phyloP scores from a whole-genome alignment of 768 basidiomycete genomes.

The Naganishia onofrii region DNA sequence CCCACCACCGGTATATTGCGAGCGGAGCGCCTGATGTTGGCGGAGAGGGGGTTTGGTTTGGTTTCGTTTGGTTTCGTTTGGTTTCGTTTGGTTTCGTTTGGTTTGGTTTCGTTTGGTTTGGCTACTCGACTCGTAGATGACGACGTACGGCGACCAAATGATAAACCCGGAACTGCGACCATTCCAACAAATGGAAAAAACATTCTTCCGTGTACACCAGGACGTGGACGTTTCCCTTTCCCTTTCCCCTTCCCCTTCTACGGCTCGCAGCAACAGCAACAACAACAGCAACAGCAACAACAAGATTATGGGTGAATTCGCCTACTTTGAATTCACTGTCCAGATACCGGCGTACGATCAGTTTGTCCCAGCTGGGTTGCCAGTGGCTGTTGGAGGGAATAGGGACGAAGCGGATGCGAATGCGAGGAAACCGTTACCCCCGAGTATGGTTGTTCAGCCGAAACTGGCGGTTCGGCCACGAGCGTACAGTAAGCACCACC shows the following conservation, averaged over 20 bases:
- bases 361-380: background rate
- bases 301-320: background rate
- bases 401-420: background rate
- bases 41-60: too few relatives aligned
- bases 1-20: too few relatives aligned
- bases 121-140: too few relatives aligned
- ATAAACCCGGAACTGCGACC: constrained; percentile 9
- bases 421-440: constrained; percentile 17
- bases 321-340: background rate
- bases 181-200: constrained; percentile 19
- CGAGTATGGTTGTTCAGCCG: constrained; percentile 17
- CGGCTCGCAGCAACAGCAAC: too few relatives aligned
- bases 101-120: too few relatives aligned
- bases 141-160: background rate
- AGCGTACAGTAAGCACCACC: constrained; percentile 5
- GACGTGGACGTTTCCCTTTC: background rate
- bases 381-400: background rate
- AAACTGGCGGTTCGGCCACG: background rate
- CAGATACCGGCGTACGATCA: constrained; percentile 5
- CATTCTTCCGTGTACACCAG: constrained; percentile 3
- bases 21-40: too few relatives aligned
- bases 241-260: too few relatives aligned
- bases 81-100: too few relatives aligned
- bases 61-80: too few relatives aligned
- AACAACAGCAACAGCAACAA: too few relatives aligned